These are phyloP conservation scores for Bremia lactucae DNA, from an alignment of 352 stramenopile species.

Conservation along the genomic window DNA sequence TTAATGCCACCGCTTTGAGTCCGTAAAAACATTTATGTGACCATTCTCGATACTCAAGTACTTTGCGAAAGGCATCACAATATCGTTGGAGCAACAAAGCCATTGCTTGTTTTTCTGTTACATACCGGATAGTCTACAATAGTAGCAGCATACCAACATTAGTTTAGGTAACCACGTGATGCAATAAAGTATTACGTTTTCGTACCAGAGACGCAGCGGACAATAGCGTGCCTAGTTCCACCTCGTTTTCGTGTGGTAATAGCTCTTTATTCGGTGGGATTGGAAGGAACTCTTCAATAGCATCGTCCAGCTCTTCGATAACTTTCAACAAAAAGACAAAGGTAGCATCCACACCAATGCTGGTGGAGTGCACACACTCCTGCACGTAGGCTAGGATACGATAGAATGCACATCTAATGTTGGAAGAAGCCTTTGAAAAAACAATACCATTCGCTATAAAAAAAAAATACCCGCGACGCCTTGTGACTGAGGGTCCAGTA, in stretches of 20 bases:
- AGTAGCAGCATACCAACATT: background rate
- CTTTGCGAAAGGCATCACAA: slow-evolving; percentile 30
- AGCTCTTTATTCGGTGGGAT: slow-evolving; percentile 11
- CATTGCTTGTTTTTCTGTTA: slow-evolving; percentile 60
- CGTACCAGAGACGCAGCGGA: slow-evolving; percentile 46
- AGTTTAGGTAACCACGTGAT: background rate
- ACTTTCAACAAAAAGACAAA: slow-evolving; percentile 55
- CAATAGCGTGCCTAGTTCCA: slow-evolving; percentile 60
- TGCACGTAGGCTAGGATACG: slow-evolving; percentile 43
- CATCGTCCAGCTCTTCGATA: slow-evolving; percentile 50
- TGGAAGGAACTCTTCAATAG: slow-evolving; percentile 27
- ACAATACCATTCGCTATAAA: background rate
- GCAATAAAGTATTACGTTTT: background rate
- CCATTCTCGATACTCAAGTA: slow-evolving; percentile 46
- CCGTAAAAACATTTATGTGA: slow-evolving; percentile 18
- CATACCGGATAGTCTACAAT: slow-evolving; percentile 55
- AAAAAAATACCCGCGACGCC: slow-evolving; percentile 18
- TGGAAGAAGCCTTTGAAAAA: background rate
- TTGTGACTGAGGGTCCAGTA: slow-evolving; percentile 18
- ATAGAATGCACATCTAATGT: background rate
- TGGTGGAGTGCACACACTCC: slow-evolving; percentile 66
- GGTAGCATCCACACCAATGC: slow-evolving; percentile 42
- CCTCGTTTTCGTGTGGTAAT: slow-evolving; percentile 41
- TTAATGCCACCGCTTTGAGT: slow-evolving; percentile 49
- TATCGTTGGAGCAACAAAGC: slow-evolving; percentile 41